These are phyloP conservation scores for Aspergillus jensenii DNA, from an alignment of 2,329 filamentous ascomycete genomes.

Conservation along the genomic window DNA sequence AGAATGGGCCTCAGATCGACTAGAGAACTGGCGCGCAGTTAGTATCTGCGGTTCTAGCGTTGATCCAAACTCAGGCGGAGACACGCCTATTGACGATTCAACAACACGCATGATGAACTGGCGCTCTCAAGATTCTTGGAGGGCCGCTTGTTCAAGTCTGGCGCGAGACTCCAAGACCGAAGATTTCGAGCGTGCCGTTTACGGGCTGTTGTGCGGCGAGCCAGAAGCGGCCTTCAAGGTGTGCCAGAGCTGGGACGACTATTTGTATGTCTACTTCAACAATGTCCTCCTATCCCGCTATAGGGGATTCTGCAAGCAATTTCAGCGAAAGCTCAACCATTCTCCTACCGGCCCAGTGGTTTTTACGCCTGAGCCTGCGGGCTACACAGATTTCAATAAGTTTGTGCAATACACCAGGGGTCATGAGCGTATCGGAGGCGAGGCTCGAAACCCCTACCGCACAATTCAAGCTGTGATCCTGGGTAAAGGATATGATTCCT, in stretches of 20 bases:
- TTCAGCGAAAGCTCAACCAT: conserved; percentile 49
- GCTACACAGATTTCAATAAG: conserved; percentile 37
- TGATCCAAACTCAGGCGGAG: conserved; percentile 26
- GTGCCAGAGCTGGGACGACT: conserved; percentile 80
- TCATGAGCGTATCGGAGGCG: conserved; percentile 36
- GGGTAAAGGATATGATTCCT: conserved; percentile 41
- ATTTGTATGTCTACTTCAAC: conserved; percentile 84
- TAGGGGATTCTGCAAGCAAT: conserved; percentile 61
- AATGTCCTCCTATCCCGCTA: conserved; percentile 79
- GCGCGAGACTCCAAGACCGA: conserved; percentile 66
- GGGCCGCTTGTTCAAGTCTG: conserved; percentile 39
- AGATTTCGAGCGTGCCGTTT: conserved; percentile 84
- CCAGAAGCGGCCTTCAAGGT: conserved; percentile 73
- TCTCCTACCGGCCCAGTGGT: conserved; percentile 54
- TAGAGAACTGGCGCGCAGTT: conserved; percentile 85
- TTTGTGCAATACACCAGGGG: conserved; percentile 38
- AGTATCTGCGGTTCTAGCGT: conserved; percentile 66
- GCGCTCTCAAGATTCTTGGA: conserved; percentile 39
- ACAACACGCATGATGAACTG: conserved; percentile 45
- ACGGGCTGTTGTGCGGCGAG: conserved; percentile 86
- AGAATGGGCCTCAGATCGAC: conserved; percentile 82
- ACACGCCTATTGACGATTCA: conserved; percentile 35
- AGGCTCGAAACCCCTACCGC: conserved; percentile 46
- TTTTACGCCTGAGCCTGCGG: conserved; percentile 58
- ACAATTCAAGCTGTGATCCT: conserved; percentile 46